Conservation (phyloP, 371 early-diverging fungal genomes). For the Rhizopus delemar region DNA sequence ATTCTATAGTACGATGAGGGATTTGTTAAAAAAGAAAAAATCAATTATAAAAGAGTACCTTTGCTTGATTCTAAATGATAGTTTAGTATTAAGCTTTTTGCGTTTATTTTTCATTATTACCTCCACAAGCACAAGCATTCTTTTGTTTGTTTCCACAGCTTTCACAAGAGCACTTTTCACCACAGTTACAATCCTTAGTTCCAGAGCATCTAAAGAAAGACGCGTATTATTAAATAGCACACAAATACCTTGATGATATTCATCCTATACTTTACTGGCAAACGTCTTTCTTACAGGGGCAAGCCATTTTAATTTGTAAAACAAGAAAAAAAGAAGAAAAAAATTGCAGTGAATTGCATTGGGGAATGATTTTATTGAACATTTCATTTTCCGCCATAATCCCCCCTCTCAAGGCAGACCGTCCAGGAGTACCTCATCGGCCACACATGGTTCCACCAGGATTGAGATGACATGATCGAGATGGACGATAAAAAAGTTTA, state of each 20-base stretch:
- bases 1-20: background rate
- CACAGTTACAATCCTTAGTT: background rate
- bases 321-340: constrained; percentile 9
- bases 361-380: too few relatives aligned
- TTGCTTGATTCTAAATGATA: background rate
- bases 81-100: background rate
- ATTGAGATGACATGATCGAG: too few relatives aligned
- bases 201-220: background rate
- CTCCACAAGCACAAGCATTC: background rate
- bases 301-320: constrained; percentile 20
- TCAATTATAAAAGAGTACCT: background rate
- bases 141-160: background rate
- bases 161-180: background rate
- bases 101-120: background rate
- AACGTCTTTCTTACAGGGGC: constrained; percentile 25
- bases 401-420: background rate
- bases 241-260: too few relatives aligned
- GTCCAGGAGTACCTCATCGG: constrained; percentile 20
- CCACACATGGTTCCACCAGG: constrained; percentile 8
- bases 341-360: background rate
- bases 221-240: too few relatives aligned
- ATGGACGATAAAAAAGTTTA: too few relatives aligned
- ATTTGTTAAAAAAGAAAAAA: background rate
- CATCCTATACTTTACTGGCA: background rate
- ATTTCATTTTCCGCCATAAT: too few relatives aligned